Conservation (phyloP, 1,284 basidiomycete genomes). For the Fomes fomentarius region DNA sequence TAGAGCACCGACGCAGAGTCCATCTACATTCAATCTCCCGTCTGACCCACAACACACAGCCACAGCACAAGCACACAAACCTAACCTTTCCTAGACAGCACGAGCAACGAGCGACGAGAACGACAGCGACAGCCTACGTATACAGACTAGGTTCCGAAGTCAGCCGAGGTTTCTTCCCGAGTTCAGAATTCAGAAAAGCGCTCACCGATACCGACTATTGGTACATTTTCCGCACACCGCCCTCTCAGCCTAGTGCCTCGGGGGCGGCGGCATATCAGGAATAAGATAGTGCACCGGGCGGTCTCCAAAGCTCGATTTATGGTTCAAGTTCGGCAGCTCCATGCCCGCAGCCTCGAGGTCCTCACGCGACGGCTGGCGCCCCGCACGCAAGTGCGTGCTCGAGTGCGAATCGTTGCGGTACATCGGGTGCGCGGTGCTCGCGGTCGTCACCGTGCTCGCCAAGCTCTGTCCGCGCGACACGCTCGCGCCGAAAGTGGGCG, state of each 20-base stretch:
- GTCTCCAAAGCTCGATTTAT: conserved; percentile 39
- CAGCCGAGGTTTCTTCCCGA: no score
- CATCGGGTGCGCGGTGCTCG: conserved; percentile 8
- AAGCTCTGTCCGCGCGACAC: conserved; percentile 10
- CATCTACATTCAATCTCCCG: not conserved
- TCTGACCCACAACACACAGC: not conserved
- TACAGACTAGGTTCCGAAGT: conserved; percentile 15
- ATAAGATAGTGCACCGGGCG: conserved; percentile 39
- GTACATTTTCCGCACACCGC: conserved; percentile 19
- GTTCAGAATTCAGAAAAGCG: no score
- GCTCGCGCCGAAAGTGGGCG: conserved; percentile 24
- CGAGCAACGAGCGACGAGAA: conserved; percentile 1
- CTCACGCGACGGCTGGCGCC: conserved; percentile 27
- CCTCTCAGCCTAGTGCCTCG: conserved; percentile 6
- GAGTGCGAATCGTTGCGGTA: conserved; percentile 17
- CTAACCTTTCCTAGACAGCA: conserved; percentile 1
- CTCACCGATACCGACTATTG: conserved; percentile 3
- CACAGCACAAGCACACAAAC: no score
- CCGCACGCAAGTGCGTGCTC: conserved; percentile 16
- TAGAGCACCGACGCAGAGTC: conserved; percentile 4
- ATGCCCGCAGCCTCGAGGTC: conserved; percentile 27
- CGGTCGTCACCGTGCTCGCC: conserved; percentile 6
- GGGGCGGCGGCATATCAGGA: conserved; percentile 36
- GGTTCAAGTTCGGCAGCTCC: conserved; percentile 31
- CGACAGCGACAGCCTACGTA: conserved; percentile 9